Base-by-base conservation (phyloP, 108 stramenopile species). In the Licmophora abbreviata region DNA sequence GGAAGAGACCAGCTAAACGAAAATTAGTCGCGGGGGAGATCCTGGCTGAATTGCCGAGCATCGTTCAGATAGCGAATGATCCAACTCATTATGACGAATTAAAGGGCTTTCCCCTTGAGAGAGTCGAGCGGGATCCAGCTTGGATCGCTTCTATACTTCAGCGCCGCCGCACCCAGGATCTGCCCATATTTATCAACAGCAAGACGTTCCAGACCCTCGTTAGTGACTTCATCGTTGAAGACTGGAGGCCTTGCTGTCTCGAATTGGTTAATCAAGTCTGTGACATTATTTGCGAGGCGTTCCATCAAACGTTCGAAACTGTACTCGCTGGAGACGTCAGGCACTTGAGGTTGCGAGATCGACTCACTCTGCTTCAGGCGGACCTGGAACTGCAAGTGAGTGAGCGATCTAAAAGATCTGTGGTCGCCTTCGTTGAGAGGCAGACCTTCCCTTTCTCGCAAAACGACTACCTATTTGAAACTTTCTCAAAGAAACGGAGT, bases 151-250 rank as follows among this genome's bases (percentile, higher is more conserved):
- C 59, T 35, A 68, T 76, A 51, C 76, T 83, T 47, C 37, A 48
- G 18, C 17, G 58, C 20, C 71, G 63, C 37, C 66, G 76, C 9
- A 77, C 81, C 1, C 74, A 83, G 44, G 74, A 83, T 26, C 60
- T 83, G 41, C 63, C 82, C 0, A 73, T 74, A 29, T 83, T 83
- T 44, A 51, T 79, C 26, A 83, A 79, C 50, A 75, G 69, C 10
- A 58, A 83, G 41, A 72, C 67, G 7, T 83, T 83, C 48, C 61
- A 67, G 48, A 45, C 67, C 44, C 66, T 83, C 38, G 75, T 83
- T 21, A 68, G 63, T 2, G 68, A 83, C 9, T 70, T 79, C 41
- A 72, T 83, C 20, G 56, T 76, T 20, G 56, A 60, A 21, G 82
- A 83, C 49, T 83, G 82, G 82, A 55, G 43, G 14, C 73, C 66